Base-by-base conservation (phyloP, 2,329 filamentous ascomycete genomes). In the Alternaria sp. region DNA sequence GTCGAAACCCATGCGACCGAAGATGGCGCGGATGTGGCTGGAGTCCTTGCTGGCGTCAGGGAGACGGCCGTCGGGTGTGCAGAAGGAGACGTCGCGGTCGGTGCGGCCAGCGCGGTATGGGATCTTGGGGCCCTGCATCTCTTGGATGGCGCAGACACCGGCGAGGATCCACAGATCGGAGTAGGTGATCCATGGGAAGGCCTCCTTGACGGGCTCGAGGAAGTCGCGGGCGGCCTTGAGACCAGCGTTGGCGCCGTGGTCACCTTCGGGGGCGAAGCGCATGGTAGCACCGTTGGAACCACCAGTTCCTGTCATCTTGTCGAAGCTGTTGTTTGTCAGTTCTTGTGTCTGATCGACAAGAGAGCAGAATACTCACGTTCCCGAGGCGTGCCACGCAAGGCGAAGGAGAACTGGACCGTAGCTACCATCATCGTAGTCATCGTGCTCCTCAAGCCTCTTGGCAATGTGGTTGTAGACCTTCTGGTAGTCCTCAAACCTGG, bases 251-350 rank as follows among this genome's bases (percentile, higher is more conserved):
- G 95, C 96, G 72, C 93, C 93, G 82, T 99, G 95, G 80, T 90
- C 90, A 64, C 88, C 86, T 84, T 98, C 96, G 50, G 95, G 94
- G 23, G 90, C 86, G 80, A 97, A 98, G 78, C 96, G 90, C 96
- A 98, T 98, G 70, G 94, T 97, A 61, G 95, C 95, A 70, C 96
- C 95, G 81, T 98, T 97, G 86, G 91, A 95, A 71, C 95, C 95
- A 75, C 95, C 96, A 49, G 95, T 98, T 69, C 88, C 87, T 25
- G 94, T 97, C 77, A 88, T 88, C 84, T 91, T 91, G 80, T 98
- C 95, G 77, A 91, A 98, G 73, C 79, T 81, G 53, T 23, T 8
- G 8, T 5, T 4, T 46, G 67, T 79, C 44, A 77, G 62, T 54
- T 3, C 32, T 6, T 21, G 3, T 13, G 12, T 15, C 30, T 6